Evolutionary conservation across 805 yeast species (phyloP).

Genomic region (Pichia californica): DNA sequence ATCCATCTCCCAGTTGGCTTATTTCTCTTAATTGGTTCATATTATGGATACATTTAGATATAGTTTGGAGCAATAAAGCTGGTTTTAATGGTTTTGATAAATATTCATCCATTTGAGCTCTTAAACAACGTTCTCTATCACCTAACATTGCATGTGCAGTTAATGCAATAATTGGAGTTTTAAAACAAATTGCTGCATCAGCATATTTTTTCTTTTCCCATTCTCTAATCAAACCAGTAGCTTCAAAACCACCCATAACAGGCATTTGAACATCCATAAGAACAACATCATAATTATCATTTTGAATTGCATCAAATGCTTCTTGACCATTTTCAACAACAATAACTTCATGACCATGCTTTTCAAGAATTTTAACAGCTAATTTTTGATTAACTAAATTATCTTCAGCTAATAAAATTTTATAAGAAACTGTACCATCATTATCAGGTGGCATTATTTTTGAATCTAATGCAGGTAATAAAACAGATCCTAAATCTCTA

Average conservation of each 20-base stretch:
- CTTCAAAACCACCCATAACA: constrained; percentile 92
- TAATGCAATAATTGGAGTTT: constrained; percentile 83
- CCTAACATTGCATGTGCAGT: constrained; percentile 96
- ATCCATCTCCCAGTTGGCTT: constrained; percentile 7
- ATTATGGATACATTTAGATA: constrained; percentile 74
- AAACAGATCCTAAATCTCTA: constrained; percentile 73
- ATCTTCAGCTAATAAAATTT: constrained; percentile 77
- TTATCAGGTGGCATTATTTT: constrained; percentile 73
- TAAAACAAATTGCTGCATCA: constrained; percentile 52
- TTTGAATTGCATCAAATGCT: constrained; percentile 69
- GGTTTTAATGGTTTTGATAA: constrained; percentile 85
- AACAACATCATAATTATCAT: constrained; percentile 67
- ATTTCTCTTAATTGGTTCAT: constrained; percentile 53
- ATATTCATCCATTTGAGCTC: constrained; percentile 90
- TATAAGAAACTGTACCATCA: constrained; percentile 70
- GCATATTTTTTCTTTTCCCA: constrained; percentile 82
- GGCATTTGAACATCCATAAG: constrained; percentile 96
- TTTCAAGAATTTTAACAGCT: constrained; percentile 78
- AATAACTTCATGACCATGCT: constrained; percentile 76
- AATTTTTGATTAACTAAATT: constrained; percentile 81
- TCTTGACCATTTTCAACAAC: constrained; percentile 85
- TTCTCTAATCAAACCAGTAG: constrained; percentile 77
- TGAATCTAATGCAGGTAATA: constrained; percentile 80
- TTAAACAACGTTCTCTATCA: constrained; percentile 78
- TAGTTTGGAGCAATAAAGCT: constrained; percentile 73